These are phyloP conservation scores for Backusella australiensis DNA, from an alignment of 192 early-diverging fungal genomes.

Conservation along the genomic window DNA sequence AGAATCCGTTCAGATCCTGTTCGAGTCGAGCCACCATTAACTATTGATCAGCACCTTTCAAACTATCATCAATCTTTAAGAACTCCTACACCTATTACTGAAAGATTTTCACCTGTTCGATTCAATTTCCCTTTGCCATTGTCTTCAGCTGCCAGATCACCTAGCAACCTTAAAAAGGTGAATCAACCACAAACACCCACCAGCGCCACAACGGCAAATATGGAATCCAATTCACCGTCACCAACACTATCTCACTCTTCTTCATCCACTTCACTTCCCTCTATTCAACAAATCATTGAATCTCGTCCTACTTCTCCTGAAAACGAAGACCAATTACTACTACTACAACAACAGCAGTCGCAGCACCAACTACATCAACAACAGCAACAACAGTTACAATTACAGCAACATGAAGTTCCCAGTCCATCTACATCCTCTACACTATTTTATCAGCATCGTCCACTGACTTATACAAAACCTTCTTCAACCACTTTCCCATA, in stretches of 20 bases:
- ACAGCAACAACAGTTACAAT: background rate
- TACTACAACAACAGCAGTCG: background rate
- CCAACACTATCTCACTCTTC: background rate
- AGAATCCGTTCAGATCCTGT: conserved; percentile 28
- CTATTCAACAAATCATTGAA: conserved; percentile 23
- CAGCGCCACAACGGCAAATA: background rate
- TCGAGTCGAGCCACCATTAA: conserved; percentile 20
- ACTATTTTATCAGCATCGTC: conserved; percentile 28
- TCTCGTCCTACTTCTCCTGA: conserved; percentile 9
- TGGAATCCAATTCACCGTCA: conserved; percentile 7
- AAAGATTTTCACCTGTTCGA: conserved; percentile 1
- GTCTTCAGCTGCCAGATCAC: background rate
- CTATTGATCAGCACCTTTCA: conserved; percentile 32
- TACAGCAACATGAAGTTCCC: background rate
- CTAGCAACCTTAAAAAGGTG: conserved; percentile 1
- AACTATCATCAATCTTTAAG: conserved; percentile 30
- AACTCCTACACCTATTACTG: background rate
- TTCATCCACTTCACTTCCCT: conserved; percentile 10
- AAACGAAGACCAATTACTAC: background rate
- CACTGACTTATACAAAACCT: conserved; percentile 9
- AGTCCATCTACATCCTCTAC: background rate
- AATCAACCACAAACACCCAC: conserved; percentile 2
- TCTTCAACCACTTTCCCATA: background rate
- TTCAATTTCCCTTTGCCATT: conserved; percentile 10
- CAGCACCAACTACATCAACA: background rate